phyloP scores from a whole-genome alignment of 2,329 filamentous ascomycete genomes.

The Aspergillus pseudoviridinutans region DNA sequence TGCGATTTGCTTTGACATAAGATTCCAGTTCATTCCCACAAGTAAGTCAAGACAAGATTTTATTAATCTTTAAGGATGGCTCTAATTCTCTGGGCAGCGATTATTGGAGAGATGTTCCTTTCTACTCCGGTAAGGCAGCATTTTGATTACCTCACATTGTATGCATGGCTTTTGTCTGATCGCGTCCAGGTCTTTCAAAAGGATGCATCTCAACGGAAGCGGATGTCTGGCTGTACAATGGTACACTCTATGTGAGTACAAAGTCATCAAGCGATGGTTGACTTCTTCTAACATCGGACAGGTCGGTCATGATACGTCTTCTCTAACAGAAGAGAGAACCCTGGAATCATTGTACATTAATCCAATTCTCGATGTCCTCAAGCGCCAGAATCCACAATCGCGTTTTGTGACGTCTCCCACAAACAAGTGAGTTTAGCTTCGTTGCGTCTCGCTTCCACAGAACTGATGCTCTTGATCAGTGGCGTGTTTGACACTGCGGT shows the following conservation, averaged over 20 bases:
- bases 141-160: not conserved
- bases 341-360: constrained; percentile 57
- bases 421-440: constrained; percentile 40
- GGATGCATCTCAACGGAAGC: constrained; percentile 58
- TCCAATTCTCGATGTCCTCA: constrained; percentile 54
- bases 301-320: constrained; percentile 54
- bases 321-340: constrained; percentile 51
- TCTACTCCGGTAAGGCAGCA: constrained; percentile 37
- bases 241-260: constrained; percentile 48
- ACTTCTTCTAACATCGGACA: constrained; percentile 16
- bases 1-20: constrained; percentile 14
- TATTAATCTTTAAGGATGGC: not conserved
- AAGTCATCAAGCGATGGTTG: not conserved
- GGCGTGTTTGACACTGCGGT: constrained; percentile 58
- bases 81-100: constrained; percentile 44
- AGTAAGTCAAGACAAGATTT: constrained; percentile 22
- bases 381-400: constrained; percentile 53
- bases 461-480: constrained; percentile 18
- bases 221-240: constrained; percentile 58
- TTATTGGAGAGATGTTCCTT: constrained; percentile 49
- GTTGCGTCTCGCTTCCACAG: not conserved
- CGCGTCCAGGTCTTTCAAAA: constrained; percentile 46
- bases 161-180: constrained; percentile 13
- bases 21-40: constrained; percentile 42
- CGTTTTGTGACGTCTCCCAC: constrained; percentile 47